Evolutionary conservation across 331 rosid genomes (phyloP).

Genomic region (Telfairia occidentalis): DNA sequence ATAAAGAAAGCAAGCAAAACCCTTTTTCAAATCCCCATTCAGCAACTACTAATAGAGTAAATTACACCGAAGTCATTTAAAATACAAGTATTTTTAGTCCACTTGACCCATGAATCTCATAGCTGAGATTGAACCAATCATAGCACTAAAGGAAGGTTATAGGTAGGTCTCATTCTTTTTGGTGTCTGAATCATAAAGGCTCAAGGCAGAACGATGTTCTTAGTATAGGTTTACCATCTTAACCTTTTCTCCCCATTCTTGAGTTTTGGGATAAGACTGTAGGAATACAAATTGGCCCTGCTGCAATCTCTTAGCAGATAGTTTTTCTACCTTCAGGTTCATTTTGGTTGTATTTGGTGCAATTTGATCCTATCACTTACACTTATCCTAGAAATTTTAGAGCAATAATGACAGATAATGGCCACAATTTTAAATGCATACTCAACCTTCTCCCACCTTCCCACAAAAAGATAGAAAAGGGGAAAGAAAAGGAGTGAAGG

Average conservation of each 20-base stretch:
- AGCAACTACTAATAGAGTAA: background rate
- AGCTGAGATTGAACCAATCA: background rate
- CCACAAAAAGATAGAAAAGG: constrained; percentile 2
- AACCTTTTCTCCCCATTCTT: background rate
- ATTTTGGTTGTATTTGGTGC: constrained; percentile 5
- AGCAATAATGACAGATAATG: constrained; percentile 10
- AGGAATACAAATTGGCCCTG: background rate
- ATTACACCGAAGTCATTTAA: background rate
- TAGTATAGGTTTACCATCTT: background rate
- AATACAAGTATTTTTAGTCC: background rate
- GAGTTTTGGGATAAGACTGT: constrained; percentile 7
- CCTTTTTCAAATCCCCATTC: constrained; percentile 6
- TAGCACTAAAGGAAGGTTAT: background rate
- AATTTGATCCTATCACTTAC: constrained; percentile 3
- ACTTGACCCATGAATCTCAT: background rate
- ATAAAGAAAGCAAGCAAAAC: constrained; percentile 19
- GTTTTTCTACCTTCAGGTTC: background rate
- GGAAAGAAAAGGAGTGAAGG: background rate
- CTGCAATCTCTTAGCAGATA: background rate
- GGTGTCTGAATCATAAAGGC: background rate
- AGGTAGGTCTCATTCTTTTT: constrained; percentile 1
- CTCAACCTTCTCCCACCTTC: constrained; percentile 15
- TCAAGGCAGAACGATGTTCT: background rate
- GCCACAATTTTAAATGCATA: constrained; percentile 11
- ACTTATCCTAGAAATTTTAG: constrained; percentile 4